These are phyloP conservation scores for Aspergillus steynii DNA, from an alignment of 495 filamentous ascomycete genomes.

Conservation along the genomic window DNA sequence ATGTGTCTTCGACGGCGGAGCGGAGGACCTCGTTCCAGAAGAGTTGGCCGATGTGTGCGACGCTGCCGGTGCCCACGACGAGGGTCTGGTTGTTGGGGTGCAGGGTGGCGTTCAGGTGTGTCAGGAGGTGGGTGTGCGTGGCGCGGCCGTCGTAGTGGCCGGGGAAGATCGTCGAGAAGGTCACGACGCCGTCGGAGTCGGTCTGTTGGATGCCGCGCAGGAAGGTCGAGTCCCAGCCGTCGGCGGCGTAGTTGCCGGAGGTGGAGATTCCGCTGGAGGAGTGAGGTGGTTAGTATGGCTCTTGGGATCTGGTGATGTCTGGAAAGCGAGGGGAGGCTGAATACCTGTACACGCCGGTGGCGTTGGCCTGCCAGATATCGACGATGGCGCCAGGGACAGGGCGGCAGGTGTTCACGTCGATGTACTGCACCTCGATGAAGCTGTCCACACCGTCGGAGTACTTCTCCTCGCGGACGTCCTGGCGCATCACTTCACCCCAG, in stretches of 20 bases:
- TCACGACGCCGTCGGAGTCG: constrained; percentile 55
- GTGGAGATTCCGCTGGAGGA: constrained; percentile 31
- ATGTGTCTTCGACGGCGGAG: constrained; percentile 52
- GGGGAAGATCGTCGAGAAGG: constrained; percentile 58
- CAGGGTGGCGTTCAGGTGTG: constrained; percentile 47
- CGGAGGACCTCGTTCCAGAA: constrained; percentile 64
- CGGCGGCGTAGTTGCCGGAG: constrained; percentile 36
- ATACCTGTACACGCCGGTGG: constrained; percentile 53
- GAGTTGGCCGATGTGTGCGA: constrained; percentile 50
- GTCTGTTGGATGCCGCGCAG: constrained; percentile 56
- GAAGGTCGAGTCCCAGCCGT: constrained; percentile 47
- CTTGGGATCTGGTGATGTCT: too few species aligned
- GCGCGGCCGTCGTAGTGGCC: constrained; percentile 62
- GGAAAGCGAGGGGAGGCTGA: too few species aligned
- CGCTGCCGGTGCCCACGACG: constrained; percentile 40
- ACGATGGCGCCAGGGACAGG: constrained; percentile 34
- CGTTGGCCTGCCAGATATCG: constrained; percentile 48
- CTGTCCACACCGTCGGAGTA: constrained; percentile 46
- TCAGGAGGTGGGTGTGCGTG: constrained; percentile 56
- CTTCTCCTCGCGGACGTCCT: constrained; percentile 43
- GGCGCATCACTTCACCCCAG: constrained; percentile 47
- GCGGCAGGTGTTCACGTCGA: constrained; percentile 43
- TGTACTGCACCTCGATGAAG: constrained; percentile 49
- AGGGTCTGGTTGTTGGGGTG: constrained; percentile 48
- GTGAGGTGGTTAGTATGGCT: too few species aligned